Percentiles rank a stretch among this genome's conserved stretches.
phyloP scores from a whole-genome alignment of 169 alveolate genomes.

The Babesia bigemina region DNA sequence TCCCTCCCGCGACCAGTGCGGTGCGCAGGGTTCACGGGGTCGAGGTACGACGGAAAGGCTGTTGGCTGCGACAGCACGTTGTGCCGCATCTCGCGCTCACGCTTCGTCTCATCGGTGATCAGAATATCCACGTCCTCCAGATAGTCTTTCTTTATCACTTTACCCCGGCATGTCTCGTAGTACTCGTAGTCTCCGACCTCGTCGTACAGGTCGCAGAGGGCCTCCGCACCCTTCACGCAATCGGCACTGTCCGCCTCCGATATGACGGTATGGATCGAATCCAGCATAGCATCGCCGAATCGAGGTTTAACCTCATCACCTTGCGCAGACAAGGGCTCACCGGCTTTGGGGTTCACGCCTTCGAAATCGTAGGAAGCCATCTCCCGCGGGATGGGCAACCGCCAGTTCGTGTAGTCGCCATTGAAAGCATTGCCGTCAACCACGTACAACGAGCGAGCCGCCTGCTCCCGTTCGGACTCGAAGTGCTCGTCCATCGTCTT shows the following conservation, averaged over 20 bases:
- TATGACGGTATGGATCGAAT: slow-evolving; percentile 45
- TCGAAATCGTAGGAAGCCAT: slow-evolving; percentile 46
- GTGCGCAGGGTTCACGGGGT: slow-evolving; percentile 73
- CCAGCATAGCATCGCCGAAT: slow-evolving; percentile 40
- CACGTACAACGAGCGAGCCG: slow-evolving; percentile 25
- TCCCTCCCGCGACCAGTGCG: slow-evolving; percentile 80
- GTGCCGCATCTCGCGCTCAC: slow-evolving; percentile 47
- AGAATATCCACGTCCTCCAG: slow-evolving; percentile 32
- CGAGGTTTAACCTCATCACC: slow-evolving; percentile 16
- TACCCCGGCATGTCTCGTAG: slow-evolving; percentile 10
- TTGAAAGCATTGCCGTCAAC: slow-evolving; percentile 64
- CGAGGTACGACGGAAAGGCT: slow-evolving; percentile 71
- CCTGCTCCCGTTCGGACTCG: slow-evolving; percentile 23
- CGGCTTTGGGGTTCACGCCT: slow-evolving; percentile 42
- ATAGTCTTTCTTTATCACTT: slow-evolving; percentile 34
- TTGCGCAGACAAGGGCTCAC: slow-evolving; percentile 25
- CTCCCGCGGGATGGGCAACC: slow-evolving; percentile 48
- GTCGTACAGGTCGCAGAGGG: slow-evolving; percentile 48
- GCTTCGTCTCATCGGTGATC: slow-evolving; percentile 20
- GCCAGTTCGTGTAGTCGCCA: slow-evolving; percentile 55
- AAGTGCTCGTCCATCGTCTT: slow-evolving; percentile 60
- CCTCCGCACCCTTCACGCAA: slow-evolving; percentile 6
- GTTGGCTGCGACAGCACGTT: slow-evolving; percentile 60
- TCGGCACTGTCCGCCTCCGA: slow-evolving; percentile 6
- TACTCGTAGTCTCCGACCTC: slow-evolving; percentile 65